Conservation (phyloP, 2,329 filamentous ascomycete genomes). For the Whalleya microplaca region DNA sequence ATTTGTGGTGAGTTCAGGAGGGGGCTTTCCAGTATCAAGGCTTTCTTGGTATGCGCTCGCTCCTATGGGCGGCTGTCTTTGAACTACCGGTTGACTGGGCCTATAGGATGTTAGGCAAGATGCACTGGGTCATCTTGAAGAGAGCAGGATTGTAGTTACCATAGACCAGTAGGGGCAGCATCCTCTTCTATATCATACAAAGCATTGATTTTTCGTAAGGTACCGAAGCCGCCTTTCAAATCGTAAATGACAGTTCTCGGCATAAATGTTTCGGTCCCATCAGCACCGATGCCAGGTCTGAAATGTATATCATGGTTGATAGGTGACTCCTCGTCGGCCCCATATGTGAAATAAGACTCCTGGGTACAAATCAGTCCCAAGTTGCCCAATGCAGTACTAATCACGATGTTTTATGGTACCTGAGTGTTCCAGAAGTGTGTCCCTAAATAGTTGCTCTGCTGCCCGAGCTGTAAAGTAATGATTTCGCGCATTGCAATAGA, state of each 20-base stretch:
- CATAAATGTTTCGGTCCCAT: constrained; percentile 89
- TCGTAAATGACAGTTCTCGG: constrained; percentile 94
- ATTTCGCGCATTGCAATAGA: constrained; percentile 80
- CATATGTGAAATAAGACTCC: constrained; percentile 98
- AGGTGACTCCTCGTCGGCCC: constrained; percentile 64
- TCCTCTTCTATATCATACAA: constrained; percentile 68
- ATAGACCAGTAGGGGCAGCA: constrained; percentile 41
- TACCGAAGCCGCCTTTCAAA: constrained; percentile 90
- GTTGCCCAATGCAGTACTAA: neutral
- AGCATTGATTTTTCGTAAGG: constrained; percentile 83
- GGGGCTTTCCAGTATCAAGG: constrained; percentile 70
- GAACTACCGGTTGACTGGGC: constrained; percentile 69
- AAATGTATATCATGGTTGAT: constrained; percentile 90
- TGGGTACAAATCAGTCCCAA: constrained; percentile 40
- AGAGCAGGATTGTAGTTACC: constrained; percentile 35
- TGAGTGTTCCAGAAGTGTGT: constrained; percentile 99
- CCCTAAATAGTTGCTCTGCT: constrained; percentile 88
- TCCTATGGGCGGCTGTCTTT: constrained; percentile 68
- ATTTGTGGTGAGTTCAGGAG: constrained; percentile 66
- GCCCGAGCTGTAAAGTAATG: constrained; percentile 89
- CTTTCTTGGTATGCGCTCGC: constrained; percentile 78
- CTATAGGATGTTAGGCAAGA: constrained; percentile 42
- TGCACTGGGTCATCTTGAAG: constrained; percentile 4
- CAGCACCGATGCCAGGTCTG: constrained; percentile 77
- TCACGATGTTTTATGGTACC: constrained; percentile 46